Conservation (phyloP, 78 protist species). For the Isochrysis galbana region DNA sequence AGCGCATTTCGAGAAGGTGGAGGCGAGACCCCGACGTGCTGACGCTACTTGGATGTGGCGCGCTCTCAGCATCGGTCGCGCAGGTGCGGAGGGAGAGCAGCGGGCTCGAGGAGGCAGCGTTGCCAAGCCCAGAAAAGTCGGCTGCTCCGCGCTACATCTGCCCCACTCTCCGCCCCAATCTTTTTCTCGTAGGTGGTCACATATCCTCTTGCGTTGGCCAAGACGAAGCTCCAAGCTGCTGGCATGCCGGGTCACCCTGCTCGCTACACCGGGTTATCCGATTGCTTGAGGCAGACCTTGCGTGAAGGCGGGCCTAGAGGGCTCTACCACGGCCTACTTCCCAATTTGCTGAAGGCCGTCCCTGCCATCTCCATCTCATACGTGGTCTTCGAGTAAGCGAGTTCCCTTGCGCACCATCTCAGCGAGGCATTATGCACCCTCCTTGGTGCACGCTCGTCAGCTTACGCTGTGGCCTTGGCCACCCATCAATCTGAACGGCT, state of each 20-base stretch:
- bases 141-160: too few species aligned
- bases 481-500: too few species aligned
- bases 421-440: too few species aligned
- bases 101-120: too few species aligned
- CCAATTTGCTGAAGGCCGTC: neutral
- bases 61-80: neutral
- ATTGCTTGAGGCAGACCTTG: neutral
- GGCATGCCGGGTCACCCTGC: neutral
- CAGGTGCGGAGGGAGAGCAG: too few species aligned
- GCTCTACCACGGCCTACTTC: neutral
- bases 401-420: neutral
- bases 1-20: neutral
- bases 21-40: neutral
- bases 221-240: neutral
- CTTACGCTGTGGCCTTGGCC: too few species aligned
- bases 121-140: too few species aligned
- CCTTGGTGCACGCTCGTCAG: too few species aligned
- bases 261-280: neutral
- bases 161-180: too few species aligned
- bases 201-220: neutral
- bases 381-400: conserved; percentile 6
- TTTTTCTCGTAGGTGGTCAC: too few species aligned
- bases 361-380: conserved; percentile 15
- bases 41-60: neutral
- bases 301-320: neutral